phyloP scores from a whole-genome alignment of 1,284 basidiomycete species.

The Austroboletus novae-zelandiae region DNA sequence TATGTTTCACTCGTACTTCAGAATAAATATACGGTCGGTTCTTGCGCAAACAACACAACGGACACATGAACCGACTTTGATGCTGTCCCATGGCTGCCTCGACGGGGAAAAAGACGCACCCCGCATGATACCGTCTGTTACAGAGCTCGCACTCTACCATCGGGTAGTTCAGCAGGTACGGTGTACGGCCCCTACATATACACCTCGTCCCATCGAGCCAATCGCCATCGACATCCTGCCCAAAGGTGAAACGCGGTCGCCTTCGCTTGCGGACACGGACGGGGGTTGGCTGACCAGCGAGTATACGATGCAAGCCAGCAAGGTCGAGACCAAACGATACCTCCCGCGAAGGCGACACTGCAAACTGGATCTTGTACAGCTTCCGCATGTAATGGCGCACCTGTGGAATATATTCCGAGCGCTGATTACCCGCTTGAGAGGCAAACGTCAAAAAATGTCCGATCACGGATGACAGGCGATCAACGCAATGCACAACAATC shows the following conservation, averaged over 20 bases:
- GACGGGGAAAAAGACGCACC: slow-evolving; percentile 70
- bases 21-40: slow-evolving; percentile 65
- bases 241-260: slow-evolving; percentile 70
- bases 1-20: slow-evolving; percentile 67
- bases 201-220: slow-evolving; percentile 75
- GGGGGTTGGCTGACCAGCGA: slow-evolving; percentile 61
- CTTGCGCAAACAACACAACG: slow-evolving; percentile 72
- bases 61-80: slow-evolving; percentile 56
- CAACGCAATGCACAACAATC: slow-evolving; percentile 70
- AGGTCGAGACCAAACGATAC: slow-evolving; percentile 77
- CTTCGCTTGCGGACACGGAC: slow-evolving; percentile 57
- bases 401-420: slow-evolving; percentile 69
- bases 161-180: slow-evolving; percentile 55
- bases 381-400: slow-evolving; percentile 86
- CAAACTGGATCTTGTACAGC: slow-evolving; percentile 79
- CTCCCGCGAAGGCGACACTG: slow-evolving; percentile 72
- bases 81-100: slow-evolving; percentile 34
- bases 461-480: slow-evolving; percentile 67
- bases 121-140: slow-evolving; percentile 64
- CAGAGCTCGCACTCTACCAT: slow-evolving; percentile 68
- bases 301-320: slow-evolving; percentile 72
- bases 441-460: slow-evolving; percentile 76
- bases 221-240: slow-evolving; percentile 70
- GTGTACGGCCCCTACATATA: slow-evolving; percentile 70
- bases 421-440: slow-evolving; percentile 63